A percentile compares a stretch with the other conserved stretches of the same genome.
phyloP scores from a whole-genome alignment of 306 rosid species.

The Dryas octopetala region DNA sequence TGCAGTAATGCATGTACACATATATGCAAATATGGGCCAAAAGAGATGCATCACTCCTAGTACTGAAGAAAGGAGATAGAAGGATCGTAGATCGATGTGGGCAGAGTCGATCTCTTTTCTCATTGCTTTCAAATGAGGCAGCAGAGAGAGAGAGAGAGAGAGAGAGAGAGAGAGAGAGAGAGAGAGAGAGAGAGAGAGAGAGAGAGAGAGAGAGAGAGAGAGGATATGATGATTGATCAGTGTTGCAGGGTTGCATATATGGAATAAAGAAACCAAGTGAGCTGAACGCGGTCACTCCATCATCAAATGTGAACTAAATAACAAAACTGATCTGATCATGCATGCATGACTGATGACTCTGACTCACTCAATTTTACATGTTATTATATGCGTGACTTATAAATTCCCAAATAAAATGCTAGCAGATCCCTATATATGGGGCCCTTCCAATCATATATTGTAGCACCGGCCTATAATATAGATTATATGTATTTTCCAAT shows the following conservation, averaged over 20 bases:
- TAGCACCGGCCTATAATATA: neutral
- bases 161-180: no score
- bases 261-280: constrained; percentile 31
- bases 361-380: constrained; percentile 3
- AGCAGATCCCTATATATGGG: constrained; percentile 2
- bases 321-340: constrained; percentile 8
- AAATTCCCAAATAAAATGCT: neutral
- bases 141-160: no score
- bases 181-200: no score
- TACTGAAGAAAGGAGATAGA: no score
- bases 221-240: neutral
- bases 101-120: no score
- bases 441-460: constrained; percentile 23
- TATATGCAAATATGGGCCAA: no score
- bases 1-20: no score
- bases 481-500: neutral
- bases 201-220: no score
- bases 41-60: no score
- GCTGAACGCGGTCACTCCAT: constrained; percentile 24
- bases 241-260: neutral
- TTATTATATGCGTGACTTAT: neutral
- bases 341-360: neutral
- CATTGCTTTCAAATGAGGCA: no score
- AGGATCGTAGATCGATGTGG: no score
- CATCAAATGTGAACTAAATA: neutral